A percentile compares a stretch with the other conserved stretches of the same genome.
Evolutionary conservation across 1,284 basidiomycete genomes (phyloP).

Genomic region (Marasmius oreades): DNA sequence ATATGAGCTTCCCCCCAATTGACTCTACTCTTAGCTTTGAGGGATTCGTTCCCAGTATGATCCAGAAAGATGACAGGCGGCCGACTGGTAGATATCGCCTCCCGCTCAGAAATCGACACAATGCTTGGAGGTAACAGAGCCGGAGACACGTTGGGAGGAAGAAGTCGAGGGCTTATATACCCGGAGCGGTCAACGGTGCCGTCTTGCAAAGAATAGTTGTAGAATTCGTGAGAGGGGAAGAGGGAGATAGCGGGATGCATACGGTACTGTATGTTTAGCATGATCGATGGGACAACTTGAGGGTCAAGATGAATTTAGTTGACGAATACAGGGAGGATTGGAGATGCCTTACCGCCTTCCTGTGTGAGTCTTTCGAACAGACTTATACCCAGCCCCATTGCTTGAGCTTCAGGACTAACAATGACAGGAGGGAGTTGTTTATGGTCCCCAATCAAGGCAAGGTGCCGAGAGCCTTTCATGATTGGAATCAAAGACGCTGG

Average conservation of each 20-base stretch:
- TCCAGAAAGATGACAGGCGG: constrained; percentile 77
- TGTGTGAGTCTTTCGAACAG: constrained; percentile 87
- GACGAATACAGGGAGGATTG: constrained; percentile 5
- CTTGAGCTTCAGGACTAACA: constrained; percentile 64
- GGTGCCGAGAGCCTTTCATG: constrained; percentile 85
- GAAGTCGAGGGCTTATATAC: constrained; percentile 46
- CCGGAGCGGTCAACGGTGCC: constrained; percentile 66
- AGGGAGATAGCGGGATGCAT: constrained; percentile 90
- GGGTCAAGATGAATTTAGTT: constrained; percentile 18
- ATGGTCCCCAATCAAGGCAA: constrained; percentile 92
- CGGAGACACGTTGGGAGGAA: constrained; percentile 55
- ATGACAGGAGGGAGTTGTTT: constrained; percentile 95
- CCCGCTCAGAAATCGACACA: neutral
- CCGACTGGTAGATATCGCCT: constrained; percentile 26
- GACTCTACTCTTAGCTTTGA: constrained; percentile 64
- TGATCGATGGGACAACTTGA: constrained; percentile 73
- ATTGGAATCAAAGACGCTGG: constrained; percentile 83
- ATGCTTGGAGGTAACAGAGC: constrained; percentile 17
- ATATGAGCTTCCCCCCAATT: constrained; percentile 77
- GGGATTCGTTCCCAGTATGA: constrained; percentile 65
- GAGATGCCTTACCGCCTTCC: constrained; percentile 58
- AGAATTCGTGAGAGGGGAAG: constrained; percentile 86
- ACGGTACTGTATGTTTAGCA: constrained; percentile 91
- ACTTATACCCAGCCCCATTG: constrained; percentile 72
- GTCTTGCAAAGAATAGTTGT: constrained; percentile 65